Evolutionary conservation across 2,329 filamentous ascomycete species (phyloP).

Genomic region (Aspergillus arachidicola): DNA sequence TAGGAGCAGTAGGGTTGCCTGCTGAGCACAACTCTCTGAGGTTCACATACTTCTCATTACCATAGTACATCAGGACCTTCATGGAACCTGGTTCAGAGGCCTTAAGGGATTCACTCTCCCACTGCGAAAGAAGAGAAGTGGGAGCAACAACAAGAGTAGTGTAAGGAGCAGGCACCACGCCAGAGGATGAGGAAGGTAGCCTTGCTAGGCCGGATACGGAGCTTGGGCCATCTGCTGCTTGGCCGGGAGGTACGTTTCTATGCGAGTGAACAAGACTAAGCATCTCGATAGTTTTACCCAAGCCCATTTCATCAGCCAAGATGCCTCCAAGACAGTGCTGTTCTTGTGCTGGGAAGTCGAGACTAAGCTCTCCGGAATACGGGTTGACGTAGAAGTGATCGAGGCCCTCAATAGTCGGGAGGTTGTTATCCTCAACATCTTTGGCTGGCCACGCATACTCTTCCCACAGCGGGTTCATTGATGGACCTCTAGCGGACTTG

Average conservation of each 20-base stretch:
- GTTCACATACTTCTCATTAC: constrained; percentile 77
- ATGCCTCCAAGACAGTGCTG: constrained; percentile 94
- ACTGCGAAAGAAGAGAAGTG: constrained; percentile 94
- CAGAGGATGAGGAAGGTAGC: constrained; percentile 59
- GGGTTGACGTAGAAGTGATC: constrained; percentile 91
- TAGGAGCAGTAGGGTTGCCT: constrained; percentile 77
- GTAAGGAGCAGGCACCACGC: constrained; percentile 71
- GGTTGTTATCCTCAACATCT: constrained; percentile 79
- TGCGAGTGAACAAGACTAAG: constrained; percentile 89
- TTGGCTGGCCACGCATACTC: constrained; percentile 88
- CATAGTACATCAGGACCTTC: constrained; percentile 89
- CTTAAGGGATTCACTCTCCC: constrained; percentile 93
- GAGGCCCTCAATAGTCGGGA: constrained; percentile 67
- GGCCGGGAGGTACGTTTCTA: constrained; percentile 55
- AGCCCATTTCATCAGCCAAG: constrained; percentile 92
- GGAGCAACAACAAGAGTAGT: constrained; percentile 96
- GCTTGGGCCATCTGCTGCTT: constrained; percentile 30
- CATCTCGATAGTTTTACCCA: constrained; percentile 99
- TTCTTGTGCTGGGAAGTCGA: constrained; percentile 90
- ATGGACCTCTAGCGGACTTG: constrained; percentile 69
- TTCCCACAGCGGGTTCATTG: constrained; percentile 98
- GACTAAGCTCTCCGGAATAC: constrained; percentile 89
- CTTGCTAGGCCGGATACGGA: constrained; percentile 65
- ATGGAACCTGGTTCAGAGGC: constrained; percentile 82
- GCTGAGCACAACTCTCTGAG: constrained; percentile 76